Conservation (phyloP, 352 stramenopile genomes). For the Thraustochytrium striatum region DNA sequence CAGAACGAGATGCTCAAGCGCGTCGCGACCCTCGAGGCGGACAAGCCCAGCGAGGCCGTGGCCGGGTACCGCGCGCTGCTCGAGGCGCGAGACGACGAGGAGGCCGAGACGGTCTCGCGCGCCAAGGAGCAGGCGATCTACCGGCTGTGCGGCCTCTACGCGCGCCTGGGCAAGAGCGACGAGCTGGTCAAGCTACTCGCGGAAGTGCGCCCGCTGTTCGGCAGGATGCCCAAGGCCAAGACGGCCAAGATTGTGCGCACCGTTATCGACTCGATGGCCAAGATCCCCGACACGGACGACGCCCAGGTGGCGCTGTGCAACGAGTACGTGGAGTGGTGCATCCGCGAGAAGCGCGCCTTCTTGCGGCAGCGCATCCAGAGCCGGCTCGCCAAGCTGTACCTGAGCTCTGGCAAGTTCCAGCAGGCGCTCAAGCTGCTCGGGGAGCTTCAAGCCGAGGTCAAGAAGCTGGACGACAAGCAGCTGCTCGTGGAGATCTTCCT, state of each 20-base stretch:
- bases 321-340: constrained; percentile 86
- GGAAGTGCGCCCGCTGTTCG: constrained; percentile 86
- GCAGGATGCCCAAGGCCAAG: constrained; percentile 91
- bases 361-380: constrained; percentile 94
- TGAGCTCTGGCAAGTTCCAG: constrained; percentile 78
- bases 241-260: constrained; percentile 96
- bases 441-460: constrained; percentile 89
- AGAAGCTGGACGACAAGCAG: constrained; percentile 98
- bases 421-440: constrained; percentile 87
- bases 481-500: constrained; percentile 97
- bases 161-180: constrained; percentile 40
- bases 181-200: constrained; percentile 70
- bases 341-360: constrained; percentile 91
- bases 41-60: constrained; percentile 26
- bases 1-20: constrained; percentile 51
- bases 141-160: constrained; percentile 47
- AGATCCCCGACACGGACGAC: constrained; percentile 77
- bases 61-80: constrained; percentile 33
- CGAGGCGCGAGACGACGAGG: background rate
- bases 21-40: constrained; percentile 6
- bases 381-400: constrained; percentile 70
- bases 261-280: constrained; percentile 94
- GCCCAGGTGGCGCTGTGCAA: constrained; percentile 92
- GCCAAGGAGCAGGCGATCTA: constrained; percentile 45
- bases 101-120: constrained; percentile 17